Conservation (phyloP, 2,329 filamentous ascomycete species). For the Hymenotorrendiella dingleyae region DNA sequence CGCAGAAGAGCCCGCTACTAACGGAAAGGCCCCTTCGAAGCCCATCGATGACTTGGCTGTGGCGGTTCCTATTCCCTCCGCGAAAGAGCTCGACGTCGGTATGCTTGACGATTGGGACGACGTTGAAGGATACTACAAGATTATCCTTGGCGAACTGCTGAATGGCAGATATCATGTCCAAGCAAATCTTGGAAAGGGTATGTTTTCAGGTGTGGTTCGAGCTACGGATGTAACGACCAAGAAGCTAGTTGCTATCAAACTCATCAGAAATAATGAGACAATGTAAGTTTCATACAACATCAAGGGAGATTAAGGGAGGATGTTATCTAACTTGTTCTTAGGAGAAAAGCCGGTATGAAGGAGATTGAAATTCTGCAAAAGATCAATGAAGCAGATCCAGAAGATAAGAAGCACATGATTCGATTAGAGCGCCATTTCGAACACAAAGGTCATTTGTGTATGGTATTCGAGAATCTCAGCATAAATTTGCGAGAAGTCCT, state of each 20-base stretch:
- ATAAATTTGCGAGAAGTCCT: constrained; percentile 90
- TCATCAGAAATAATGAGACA: constrained; percentile 93
- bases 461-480: constrained; percentile 93
- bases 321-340: constrained; percentile 30
- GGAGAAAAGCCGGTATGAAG: constrained; percentile 81
- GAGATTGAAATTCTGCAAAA: constrained; percentile 91
- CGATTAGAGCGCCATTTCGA: constrained; percentile 83
- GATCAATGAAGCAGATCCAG: constrained; percentile 76
- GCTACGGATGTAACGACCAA: constrained; percentile 72
- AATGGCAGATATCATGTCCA: constrained; percentile 86
- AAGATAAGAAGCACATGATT: constrained; percentile 88
- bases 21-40: constrained; percentile 32
- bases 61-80: constrained; percentile 38
- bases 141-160: constrained; percentile 84
- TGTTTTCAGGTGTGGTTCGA: constrained; percentile 94
- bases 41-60: constrained; percentile 40
- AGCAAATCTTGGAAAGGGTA: constrained; percentile 82
- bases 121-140: constrained; percentile 92
- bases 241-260: constrained; percentile 87
- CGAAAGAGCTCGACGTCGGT: constrained; percentile 59
- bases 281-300: constrained; percentile 46
- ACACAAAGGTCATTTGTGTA: constrained; percentile 90
- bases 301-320: no score
- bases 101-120: constrained; percentile 93
- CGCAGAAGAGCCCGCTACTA: constrained; percentile 48